Evolutionary conservation across 23 red algal species (phyloP).

Genomic region (Gracilaria vermiculophylla): DNA sequence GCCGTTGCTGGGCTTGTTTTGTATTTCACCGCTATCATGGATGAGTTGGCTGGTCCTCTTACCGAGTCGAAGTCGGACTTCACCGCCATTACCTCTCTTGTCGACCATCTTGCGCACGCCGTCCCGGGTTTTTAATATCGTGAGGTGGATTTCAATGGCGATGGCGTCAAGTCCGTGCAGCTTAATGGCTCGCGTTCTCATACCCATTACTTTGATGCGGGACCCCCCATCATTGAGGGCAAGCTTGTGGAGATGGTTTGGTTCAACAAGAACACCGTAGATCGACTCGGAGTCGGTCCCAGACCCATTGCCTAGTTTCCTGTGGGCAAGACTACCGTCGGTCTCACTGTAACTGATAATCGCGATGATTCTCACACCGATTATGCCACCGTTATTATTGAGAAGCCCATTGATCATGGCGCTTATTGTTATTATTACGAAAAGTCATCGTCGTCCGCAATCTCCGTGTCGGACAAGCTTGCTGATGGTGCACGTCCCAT

Average conservation of each 20-base stretch:
- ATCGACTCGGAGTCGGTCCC: conserved; percentile 21
- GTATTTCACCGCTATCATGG: conserved; percentile 37
- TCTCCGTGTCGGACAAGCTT: conserved; percentile 25
- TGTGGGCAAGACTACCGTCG: conserved; percentile 40
- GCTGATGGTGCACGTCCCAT: conserved; percentile 8
- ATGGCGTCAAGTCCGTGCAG: conserved; percentile 32
- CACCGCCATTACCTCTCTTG: background rate
- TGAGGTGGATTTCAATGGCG: conserved; percentile 67
- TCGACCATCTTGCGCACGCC: conserved; percentile 66
- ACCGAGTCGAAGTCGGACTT: background rate
- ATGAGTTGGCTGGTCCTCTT: background rate
- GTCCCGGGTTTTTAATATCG: conserved; percentile 44
- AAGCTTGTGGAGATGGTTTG: conserved; percentile 55
- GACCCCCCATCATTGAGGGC: conserved; percentile 46
- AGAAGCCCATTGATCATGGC: conserved; percentile 5
- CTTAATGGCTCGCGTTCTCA: conserved; percentile 59
- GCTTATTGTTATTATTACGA: conserved; percentile 68
- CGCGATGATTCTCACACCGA: conserved; percentile 57
- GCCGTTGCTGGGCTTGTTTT: conserved; percentile 43
- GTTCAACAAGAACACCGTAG: conserved; percentile 44
- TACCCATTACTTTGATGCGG: conserved; percentile 64
- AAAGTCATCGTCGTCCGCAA: background rate
- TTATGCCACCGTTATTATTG: conserved; percentile 53
- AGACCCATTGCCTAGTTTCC: conserved; percentile 33
- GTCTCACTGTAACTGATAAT: conserved; percentile 61